A percentile compares a stretch with the other conserved stretches of the same genome.
Conservation (phyloP, 805 yeast genomes). For the Sungouiozyma ichnusensis region DNA sequence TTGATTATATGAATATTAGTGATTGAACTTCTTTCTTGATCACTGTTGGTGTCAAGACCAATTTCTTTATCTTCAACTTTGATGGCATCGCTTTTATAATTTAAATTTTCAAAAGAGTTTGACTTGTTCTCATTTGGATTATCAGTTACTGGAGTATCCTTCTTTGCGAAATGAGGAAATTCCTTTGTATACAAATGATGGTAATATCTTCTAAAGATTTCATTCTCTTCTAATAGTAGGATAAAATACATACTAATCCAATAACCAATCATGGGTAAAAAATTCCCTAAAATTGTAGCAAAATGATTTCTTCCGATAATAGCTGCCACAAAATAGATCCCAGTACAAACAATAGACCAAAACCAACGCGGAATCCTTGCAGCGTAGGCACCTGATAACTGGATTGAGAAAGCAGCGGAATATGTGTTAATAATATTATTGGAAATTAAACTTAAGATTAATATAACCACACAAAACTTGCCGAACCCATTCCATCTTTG, state of each 20-base stretch:
- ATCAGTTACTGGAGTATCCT: slow-evolving; percentile 2
- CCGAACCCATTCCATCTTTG: slow-evolving; percentile 67
- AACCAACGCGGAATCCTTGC: slow-evolving; percentile 69
- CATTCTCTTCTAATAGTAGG: slow-evolving; percentile 61
- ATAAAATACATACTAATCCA: slow-evolving; percentile 78
- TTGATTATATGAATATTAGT: slow-evolving; percentile 13
- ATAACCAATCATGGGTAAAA: slow-evolving; percentile 84
- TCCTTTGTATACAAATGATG: slow-evolving; percentile 36
- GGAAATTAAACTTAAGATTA: slow-evolving; percentile 67
- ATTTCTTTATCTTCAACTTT: neutral
- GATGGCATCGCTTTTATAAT: neutral
- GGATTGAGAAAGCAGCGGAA: slow-evolving; percentile 73
- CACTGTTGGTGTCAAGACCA: slow-evolving; percentile 11
- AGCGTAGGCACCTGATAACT: slow-evolving; percentile 44
- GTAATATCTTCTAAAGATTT: slow-evolving; percentile 48
- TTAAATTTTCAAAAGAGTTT: neutral
- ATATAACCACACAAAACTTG: slow-evolving; percentile 57
- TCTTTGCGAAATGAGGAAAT: slow-evolving; percentile 23
- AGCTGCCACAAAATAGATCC: slow-evolving; percentile 57
- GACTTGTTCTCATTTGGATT: neutral
- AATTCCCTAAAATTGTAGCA: slow-evolving; percentile 63
- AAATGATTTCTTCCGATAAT: slow-evolving; percentile 68
- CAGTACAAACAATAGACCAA: slow-evolving; percentile 55
- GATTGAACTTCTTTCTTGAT: neutral
- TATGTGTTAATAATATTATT: slow-evolving; percentile 75